These are phyloP conservation scores for Juglanconis sp. DNA, from an alignment of 2,329 filamentous ascomycete genomes.

Conservation along the genomic window DNA sequence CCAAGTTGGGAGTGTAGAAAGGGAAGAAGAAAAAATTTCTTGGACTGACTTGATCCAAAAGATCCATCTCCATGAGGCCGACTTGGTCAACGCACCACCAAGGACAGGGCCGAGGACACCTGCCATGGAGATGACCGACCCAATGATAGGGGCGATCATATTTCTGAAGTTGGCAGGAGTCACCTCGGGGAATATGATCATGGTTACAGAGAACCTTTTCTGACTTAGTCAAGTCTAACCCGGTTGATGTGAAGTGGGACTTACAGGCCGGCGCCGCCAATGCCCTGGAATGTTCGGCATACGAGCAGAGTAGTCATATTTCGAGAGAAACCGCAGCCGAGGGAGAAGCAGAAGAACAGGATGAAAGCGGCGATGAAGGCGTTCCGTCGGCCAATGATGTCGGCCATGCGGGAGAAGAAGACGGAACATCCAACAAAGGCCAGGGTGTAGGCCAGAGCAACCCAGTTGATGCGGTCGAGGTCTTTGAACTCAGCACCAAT, in stretches of 20 bases:
- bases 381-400: slow-evolving; percentile 51
- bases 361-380: slow-evolving; percentile 49
- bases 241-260: neutral
- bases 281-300: slow-evolving; percentile 47
- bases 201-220: slow-evolving; percentile 46
- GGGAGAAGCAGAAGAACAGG: slow-evolving; percentile 54
- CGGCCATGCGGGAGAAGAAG: slow-evolving; percentile 51
- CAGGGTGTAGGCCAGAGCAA: slow-evolving; percentile 54
- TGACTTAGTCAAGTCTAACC: neutral
- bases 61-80: slow-evolving; percentile 50
- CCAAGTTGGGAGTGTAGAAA: no score
- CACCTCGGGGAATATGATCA: slow-evolving; percentile 53
- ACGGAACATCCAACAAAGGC: slow-evolving; percentile 56
- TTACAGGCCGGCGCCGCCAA: slow-evolving; percentile 47
- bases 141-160: slow-evolving; percentile 45
- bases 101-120: slow-evolving; percentile 51
- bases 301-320: slow-evolving; percentile 45
- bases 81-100: slow-evolving; percentile 49
- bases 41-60: slow-evolving; percentile 57
- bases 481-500: slow-evolving; percentile 51
- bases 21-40: neutral
- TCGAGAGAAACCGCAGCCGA: slow-evolving; percentile 49
- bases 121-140: slow-evolving; percentile 44
- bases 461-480: slow-evolving; percentile 47
- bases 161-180: slow-evolving; percentile 38